Percentiles rank a stretch among this genome's conserved stretches.
phyloP scores from a whole-genome alignment of 305 asterid species.

The Fraxinus nigra region DNA sequence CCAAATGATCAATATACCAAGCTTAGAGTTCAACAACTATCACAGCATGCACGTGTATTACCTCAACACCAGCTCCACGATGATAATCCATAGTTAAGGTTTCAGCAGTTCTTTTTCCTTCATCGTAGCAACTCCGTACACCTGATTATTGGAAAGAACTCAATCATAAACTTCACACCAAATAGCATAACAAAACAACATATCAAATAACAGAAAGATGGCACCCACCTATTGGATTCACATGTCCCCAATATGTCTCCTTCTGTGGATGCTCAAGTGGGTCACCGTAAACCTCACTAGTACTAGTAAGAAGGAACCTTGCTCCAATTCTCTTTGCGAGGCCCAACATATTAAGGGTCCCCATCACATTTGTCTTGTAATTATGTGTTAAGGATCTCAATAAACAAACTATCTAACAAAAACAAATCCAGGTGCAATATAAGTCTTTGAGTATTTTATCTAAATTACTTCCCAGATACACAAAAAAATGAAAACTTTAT shows the following conservation, averaged over 20 bases:
- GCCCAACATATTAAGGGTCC: slow-evolving; percentile 94
- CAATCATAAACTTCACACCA: slow-evolving; percentile 18
- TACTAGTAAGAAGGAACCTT: slow-evolving; percentile 86
- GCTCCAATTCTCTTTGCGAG: slow-evolving; percentile 95
- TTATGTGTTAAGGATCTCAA: slow-evolving; percentile 49
- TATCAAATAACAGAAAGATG: not conserved
- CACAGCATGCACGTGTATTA: slow-evolving; percentile 14
- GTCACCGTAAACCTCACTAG: slow-evolving; percentile 98
- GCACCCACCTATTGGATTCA: slow-evolving; percentile 73
- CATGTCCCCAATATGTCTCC: slow-evolving; percentile 92
- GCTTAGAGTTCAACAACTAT: not conserved
- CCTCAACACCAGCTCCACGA: slow-evolving; percentile 91
- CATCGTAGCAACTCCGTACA: slow-evolving; percentile 90
- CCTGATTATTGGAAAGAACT: slow-evolving; percentile 40
- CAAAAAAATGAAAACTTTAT: not conserved
- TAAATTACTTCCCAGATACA: not conserved
- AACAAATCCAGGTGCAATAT: not conserved
- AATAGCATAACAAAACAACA: slow-evolving; percentile 14
- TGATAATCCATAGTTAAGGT: slow-evolving; percentile 91
- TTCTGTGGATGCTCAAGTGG: slow-evolving; percentile 96
- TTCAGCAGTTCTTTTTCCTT: slow-evolving; percentile 92
- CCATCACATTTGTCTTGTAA: slow-evolving; percentile 94
- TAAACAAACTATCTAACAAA: slow-evolving; percentile 3
- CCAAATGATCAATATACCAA: not conserved
- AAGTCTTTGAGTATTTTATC: not conserved